Conservation (phyloP, 2,329 filamentous ascomycete genomes). For the Pestalotiopsis sp. region DNA sequence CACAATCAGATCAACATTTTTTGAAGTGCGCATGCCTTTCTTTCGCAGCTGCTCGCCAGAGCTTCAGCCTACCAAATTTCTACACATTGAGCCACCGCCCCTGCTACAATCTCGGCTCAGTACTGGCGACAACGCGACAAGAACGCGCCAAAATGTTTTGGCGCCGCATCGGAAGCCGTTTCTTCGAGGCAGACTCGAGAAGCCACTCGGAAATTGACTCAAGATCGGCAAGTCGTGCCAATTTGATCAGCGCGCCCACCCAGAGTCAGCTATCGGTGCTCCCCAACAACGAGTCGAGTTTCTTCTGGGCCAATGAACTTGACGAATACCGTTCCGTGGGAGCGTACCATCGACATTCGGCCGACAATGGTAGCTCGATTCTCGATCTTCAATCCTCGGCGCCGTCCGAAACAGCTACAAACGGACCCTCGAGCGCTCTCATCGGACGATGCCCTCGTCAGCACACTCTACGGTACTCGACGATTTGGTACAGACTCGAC, state of each 20-base stretch:
- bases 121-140: background rate
- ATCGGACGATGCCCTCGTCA: background rate
- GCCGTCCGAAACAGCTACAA: background rate
- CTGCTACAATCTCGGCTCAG: no score
- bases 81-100: no score
- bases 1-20: background rate
- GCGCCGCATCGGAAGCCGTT: background rate
- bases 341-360: background rate
- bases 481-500: slow-evolving; percentile 10
- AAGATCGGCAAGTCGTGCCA: background rate
- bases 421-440: background rate
- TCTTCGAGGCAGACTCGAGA: background rate
- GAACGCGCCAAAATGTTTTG: background rate
- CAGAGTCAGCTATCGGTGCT: background rate
- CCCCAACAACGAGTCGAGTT: background rate
- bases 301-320: background rate
- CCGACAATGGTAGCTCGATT: background rate
- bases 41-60: background rate
- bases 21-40: background rate
- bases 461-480: slow-evolving; percentile 2
- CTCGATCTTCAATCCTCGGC: background rate
- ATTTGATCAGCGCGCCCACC: background rate
- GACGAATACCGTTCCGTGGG: background rate
- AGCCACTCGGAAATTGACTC: background rate
- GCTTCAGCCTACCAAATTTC: no score